phyloP scores from a whole-genome alignment of 2,329 filamentous ascomycete species.

The Falciphora oryzae region DNA sequence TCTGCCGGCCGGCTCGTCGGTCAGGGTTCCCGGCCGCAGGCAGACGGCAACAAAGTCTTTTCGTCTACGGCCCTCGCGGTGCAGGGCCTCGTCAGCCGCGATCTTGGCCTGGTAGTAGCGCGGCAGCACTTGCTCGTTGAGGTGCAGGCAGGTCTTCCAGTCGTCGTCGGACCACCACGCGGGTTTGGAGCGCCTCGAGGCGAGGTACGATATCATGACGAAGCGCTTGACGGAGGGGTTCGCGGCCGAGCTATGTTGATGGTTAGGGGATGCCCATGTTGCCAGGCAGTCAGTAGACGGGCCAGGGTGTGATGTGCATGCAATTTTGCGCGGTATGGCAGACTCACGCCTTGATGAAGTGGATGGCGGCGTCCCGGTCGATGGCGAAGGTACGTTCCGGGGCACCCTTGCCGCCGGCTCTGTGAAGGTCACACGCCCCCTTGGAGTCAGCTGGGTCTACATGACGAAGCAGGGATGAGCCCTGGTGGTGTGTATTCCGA shows the following conservation, averaged over 20 bases:
- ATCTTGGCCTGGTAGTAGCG: conserved; percentile 57
- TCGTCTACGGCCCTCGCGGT: conserved; percentile 38
- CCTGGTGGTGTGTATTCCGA: too few species aligned
- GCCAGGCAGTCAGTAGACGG: too few species aligned
- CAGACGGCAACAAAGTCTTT: conserved; percentile 41
- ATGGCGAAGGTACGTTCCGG: conserved; percentile 38
- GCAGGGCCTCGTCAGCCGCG: conserved; percentile 51
- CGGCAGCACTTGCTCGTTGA: conserved; percentile 37
- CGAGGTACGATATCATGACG: conserved; percentile 58
- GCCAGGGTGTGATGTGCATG: too few species aligned
- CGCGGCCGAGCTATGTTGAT: conserved; percentile 32
- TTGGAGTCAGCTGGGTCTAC: conserved; percentile 17
- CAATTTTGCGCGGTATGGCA: too few species aligned
- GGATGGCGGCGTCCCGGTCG: conserved; percentile 57
- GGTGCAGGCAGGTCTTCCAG: conserved; percentile 37
- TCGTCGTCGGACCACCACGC: conserved; percentile 49
- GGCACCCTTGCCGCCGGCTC: conserved; percentile 53
- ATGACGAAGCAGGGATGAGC: neutral
- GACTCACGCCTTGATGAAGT: conserved; percentile 49
- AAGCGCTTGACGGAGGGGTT: conserved; percentile 53
- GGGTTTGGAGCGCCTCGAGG: conserved; percentile 44
- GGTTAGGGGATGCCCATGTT: too few species aligned
- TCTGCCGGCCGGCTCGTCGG: conserved; percentile 39
- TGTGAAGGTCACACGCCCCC: conserved; percentile 21
- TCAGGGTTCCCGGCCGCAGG: conserved; percentile 47